Evolutionary conservation across 2,329 filamentous ascomycete genomes (phyloP), one percentile per base, ranked within the genome.

Genomic region (Ophiostoma angusticollis): DNA sequence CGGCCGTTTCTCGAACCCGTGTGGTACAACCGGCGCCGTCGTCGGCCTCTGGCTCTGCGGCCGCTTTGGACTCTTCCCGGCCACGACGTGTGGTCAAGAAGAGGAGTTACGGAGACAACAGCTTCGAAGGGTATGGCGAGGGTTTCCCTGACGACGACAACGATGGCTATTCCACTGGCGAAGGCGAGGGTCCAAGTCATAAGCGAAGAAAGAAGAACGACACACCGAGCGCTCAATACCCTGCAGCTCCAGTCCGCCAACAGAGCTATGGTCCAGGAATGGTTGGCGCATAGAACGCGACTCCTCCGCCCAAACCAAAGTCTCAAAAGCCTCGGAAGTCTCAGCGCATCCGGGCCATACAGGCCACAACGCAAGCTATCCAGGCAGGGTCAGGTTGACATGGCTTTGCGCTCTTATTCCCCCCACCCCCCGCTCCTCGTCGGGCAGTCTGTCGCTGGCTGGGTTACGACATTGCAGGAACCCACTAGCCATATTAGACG

Each of bases 61-160:
- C 43, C 56, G 21, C 58, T 54, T 57, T 65, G 23, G 67, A 72
- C 40, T 58, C 61, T 9, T 57, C 63, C 28, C 67, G 81, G 39
- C 74, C 79, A 24, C 76, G 78, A 49, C 70, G 82, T 34, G 64
- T 67, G 40, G 68, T 73, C 45, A 84, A 81, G 63, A 86, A 86
- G 65, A 71, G 83, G 34, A 73, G 77, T 45, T 87, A 86, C 53
- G 76, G 78, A 28, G 82, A 87, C 47, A 72, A 68, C 49, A 83
- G 78, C 50, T 87, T 73, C 52, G 76, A 81, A 50, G 81, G 82
- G 30, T 86, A 86, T 51, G 72, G 74, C 31, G 80, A 85, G 48
- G 77, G 78, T 24, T 84, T 68, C 48, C 69, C 69, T 9, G 80
- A 85, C 45, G 79, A 84, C 47, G 80, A 80, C 45, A 57, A 21